phyloP scores from a whole-genome alignment of 495 filamentous ascomycete genomes.

The Astrothelium subdiscretum region DNA sequence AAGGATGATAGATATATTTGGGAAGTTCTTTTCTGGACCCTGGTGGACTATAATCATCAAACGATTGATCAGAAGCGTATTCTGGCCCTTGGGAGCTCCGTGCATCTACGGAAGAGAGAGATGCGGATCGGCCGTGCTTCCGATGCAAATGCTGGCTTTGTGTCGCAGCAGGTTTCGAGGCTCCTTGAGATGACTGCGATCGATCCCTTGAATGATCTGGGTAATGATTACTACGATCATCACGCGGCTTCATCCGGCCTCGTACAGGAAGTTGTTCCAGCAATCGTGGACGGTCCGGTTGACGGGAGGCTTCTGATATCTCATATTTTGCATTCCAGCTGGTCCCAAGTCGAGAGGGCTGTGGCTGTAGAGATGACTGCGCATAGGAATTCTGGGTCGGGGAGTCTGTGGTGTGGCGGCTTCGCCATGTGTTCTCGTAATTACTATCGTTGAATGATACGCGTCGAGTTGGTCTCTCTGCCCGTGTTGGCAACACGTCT shows the following conservation, averaged over 20 bases:
- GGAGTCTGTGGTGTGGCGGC: background rate
- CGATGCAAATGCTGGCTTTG: background rate
- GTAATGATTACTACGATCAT: background rate
- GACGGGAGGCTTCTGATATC: background rate
- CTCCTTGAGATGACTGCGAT: background rate
- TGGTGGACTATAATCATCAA: background rate
- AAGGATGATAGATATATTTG: slow-evolving; percentile 39
- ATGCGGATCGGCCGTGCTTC: background rate
- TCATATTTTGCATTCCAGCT: background rate
- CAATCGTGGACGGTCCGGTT: background rate
- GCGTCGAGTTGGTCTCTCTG: slow-evolving; percentile 5
- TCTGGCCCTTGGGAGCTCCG: slow-evolving; percentile 4
- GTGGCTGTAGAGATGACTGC: background rate
- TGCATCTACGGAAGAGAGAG: background rate
- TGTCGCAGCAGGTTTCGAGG: background rate
- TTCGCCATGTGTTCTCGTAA: slow-evolving; percentile 22
- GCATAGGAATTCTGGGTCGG: background rate
- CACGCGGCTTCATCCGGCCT: slow-evolving; percentile 10
- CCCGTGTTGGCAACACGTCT: background rate
- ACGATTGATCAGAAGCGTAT: slow-evolving; percentile 23
- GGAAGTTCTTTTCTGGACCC: slow-evolving; percentile 3
- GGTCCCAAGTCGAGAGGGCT: background rate
- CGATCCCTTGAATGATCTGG: background rate
- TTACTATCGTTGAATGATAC: slow-evolving; percentile 28
- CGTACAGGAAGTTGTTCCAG: slow-evolving; percentile 13